Conservation (phyloP, 2,329 filamentous ascomycete genomes). For the Stagonosporopsis vannaccii region DNA sequence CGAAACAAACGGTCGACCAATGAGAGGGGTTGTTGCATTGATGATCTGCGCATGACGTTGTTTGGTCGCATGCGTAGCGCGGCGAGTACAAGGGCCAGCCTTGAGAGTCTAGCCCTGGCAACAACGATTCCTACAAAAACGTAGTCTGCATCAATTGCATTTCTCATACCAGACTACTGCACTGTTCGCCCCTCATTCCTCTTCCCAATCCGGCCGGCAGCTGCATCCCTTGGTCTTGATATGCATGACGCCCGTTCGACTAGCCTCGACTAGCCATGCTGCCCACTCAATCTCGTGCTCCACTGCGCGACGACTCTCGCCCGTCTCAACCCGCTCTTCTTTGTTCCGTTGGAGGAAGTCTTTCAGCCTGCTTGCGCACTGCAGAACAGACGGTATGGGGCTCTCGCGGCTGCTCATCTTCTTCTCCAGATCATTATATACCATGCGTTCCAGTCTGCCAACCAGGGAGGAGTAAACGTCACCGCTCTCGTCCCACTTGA, state of each 20-base stretch:
- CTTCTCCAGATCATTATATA: constrained; percentile 10
- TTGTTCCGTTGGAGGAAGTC: constrained; percentile 26
- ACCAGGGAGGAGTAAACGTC: constrained; percentile 26
- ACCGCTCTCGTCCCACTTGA: constrained; percentile 29
- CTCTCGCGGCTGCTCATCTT: not conserved
- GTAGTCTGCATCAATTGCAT: not conserved
- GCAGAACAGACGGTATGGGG: constrained; percentile 1
- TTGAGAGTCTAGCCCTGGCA: constrained; percentile 7
- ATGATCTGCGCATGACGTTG: constrained; percentile 12
- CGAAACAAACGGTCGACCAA: constrained; percentile 3
- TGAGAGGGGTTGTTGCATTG: not conserved
- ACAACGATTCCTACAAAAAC: not conserved
- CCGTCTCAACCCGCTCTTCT: constrained; percentile 30
- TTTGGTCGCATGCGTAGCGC: constrained; percentile 8
- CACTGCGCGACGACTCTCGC: constrained; percentile 28
- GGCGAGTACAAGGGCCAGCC: constrained; percentile 17
- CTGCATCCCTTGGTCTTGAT: constrained; percentile 33
- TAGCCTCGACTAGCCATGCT: constrained; percentile 38
- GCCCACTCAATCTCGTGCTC: constrained; percentile 42
- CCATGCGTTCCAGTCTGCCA: constrained; percentile 12
- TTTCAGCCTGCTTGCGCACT: constrained; percentile 26
- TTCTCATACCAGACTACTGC: not conserved
- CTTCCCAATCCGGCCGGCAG: constrained; percentile 38
- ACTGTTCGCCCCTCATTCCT: constrained; percentile 1
- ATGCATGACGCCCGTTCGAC: constrained; percentile 38